phyloP scores from a whole-genome alignment of 148 eudicot genomes.

The Mesembryanthemum crystallinum region DNA sequence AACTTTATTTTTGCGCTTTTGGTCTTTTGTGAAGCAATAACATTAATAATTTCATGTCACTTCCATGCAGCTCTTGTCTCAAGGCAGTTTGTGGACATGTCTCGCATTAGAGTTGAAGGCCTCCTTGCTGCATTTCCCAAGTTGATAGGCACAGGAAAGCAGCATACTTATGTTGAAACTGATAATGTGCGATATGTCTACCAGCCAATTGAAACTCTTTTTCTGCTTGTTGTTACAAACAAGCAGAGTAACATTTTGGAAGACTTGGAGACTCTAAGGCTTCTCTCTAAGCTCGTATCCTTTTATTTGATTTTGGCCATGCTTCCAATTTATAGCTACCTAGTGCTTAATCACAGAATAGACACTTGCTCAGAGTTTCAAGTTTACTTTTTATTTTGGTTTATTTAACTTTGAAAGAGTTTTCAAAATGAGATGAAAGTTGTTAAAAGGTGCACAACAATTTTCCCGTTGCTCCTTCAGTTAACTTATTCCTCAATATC shows the following conservation, averaged over 20 bases:
- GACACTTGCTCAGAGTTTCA: not conserved
- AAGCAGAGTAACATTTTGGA: slow-evolving; percentile 99
- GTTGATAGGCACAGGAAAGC: slow-evolving; percentile 96
- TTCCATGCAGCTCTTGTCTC: slow-evolving; percentile 74
- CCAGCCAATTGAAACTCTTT: slow-evolving; percentile 89
- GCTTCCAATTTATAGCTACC: not conserved
- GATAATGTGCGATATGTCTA: slow-evolving; percentile 98
- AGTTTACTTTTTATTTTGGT: not conserved
- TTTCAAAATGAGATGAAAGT: not conserved
- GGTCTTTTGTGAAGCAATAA: not conserved
- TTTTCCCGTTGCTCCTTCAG: not conserved
- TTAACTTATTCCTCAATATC: not conserved
- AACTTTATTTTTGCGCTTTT: not conserved
- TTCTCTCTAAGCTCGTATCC: slow-evolving; percentile 95
- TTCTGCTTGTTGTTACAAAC: slow-evolving; percentile 84
- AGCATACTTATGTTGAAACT: slow-evolving; percentile 95
- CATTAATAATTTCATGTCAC: not conserved
- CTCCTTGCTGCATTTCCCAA: slow-evolving; percentile 96
- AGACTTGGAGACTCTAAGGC: slow-evolving; percentile 94
- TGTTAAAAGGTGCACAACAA: too few species aligned
- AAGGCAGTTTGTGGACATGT: slow-evolving; percentile 95
- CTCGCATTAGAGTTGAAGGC: slow-evolving; percentile 87
- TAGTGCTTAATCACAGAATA: not conserved
- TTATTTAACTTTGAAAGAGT: not conserved
- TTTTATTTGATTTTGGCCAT: slow-evolving; percentile 17